Conservation (phyloP, 2,329 filamentous ascomycete species). For the Gyromitra esculenta region DNA sequence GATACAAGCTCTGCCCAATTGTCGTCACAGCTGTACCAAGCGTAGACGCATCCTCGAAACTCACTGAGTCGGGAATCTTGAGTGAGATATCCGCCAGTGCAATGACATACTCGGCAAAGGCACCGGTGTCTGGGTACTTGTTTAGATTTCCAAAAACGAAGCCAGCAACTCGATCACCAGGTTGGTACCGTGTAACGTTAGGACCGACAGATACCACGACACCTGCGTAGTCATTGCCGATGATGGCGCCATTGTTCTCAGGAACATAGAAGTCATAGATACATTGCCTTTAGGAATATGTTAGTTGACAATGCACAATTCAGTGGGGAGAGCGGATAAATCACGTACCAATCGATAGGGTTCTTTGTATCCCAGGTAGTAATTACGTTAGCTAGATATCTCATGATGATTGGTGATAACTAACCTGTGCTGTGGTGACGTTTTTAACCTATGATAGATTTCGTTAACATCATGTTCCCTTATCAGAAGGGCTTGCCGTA, state of each 20-base stretch:
- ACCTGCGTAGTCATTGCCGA: slow-evolving; percentile 57
- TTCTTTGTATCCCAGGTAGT: neutral
- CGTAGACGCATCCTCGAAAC: slow-evolving; percentile 59
- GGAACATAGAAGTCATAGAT: slow-evolving; percentile 42
- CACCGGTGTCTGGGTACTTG: slow-evolving; percentile 56
- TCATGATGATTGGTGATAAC: neutral
- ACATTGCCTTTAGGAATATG: slow-evolving; percentile 17
- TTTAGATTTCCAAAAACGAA: slow-evolving; percentile 59
- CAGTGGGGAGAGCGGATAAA: neutral
- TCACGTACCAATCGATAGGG: slow-evolving; percentile 21
- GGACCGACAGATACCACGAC: slow-evolving; percentile 51
- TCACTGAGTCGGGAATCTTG: slow-evolving; percentile 59
- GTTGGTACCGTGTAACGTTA: slow-evolving; percentile 54
- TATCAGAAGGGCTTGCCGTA: slow-evolving; percentile 38
- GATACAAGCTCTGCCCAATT: slow-evolving; percentile 21
- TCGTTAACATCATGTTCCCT: neutral
- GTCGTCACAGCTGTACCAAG: slow-evolving; percentile 58
- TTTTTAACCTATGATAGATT: slow-evolving; percentile 9
- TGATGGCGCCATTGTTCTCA: slow-evolving; percentile 39
- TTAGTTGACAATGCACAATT: neutral
- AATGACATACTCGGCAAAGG: slow-evolving; percentile 60
- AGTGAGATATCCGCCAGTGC: slow-evolving; percentile 58
- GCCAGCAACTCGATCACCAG: slow-evolving; percentile 61
- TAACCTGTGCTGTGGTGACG: slow-evolving; percentile 22
- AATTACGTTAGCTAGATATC: neutral